Conservation (phyloP, 129 eudicot genomes). For the Flaveria ramosissima region DNA sequence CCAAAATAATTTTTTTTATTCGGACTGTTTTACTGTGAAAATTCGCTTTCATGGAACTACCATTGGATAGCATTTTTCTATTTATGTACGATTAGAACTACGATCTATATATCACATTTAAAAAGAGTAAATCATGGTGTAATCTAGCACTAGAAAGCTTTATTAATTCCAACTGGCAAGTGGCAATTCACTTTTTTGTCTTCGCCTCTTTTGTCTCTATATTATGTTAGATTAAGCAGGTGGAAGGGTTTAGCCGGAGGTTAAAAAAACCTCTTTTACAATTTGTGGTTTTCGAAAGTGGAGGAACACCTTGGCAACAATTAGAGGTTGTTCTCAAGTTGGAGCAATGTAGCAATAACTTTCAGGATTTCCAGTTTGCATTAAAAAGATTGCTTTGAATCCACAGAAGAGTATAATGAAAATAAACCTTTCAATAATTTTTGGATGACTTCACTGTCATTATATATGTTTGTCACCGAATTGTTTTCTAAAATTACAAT, state of each 20-base stretch:
- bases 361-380: background rate
- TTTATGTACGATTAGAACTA: background rate
- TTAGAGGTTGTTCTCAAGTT: conserved; percentile 4
- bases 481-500: background rate
- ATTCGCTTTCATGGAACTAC: background rate
- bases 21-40: background rate
- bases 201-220: background rate
- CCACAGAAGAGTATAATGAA: conserved; percentile 1
- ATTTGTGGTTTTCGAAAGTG: background rate
- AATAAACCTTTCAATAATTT: background rate
- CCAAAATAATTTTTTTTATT: background rate
- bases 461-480: background rate
- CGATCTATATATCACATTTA: background rate
- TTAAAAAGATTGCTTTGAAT: background rate
- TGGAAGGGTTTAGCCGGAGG: background rate
- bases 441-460: background rate
- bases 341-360: background rate
- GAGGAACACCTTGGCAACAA: background rate
- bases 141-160: background rate
- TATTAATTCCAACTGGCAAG: background rate
- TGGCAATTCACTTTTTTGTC: conserved; percentile 10
- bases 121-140: background rate
- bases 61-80: background rate
- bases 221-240: background rate
- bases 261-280: background rate